Percentiles rank a stretch among this genome's conserved stretches.
Evolutionary conservation across 2,329 filamentous ascomycete species (phyloP).

Genomic region (Penicillium oxalicum): DNA sequence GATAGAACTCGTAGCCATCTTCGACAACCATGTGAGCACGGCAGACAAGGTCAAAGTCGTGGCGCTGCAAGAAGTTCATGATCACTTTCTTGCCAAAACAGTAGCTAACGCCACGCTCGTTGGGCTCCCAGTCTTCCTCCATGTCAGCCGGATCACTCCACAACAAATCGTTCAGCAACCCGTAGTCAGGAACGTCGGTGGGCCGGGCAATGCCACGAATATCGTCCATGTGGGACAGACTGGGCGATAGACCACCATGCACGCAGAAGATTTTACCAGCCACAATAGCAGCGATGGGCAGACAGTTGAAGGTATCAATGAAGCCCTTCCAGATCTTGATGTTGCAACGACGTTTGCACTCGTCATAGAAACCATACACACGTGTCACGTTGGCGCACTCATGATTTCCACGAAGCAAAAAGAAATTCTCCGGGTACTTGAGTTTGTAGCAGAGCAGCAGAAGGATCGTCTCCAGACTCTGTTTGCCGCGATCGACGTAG

Average conservation of each 20-base stretch:
- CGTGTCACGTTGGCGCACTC: constrained; percentile 94
- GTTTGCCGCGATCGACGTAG: constrained; percentile 94
- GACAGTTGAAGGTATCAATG: constrained; percentile 90
- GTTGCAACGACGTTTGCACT: constrained; percentile 93
- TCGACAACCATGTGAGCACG: constrained; percentile 99
- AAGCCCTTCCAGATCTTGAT: constrained; percentile 99
- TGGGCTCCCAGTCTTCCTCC: constrained; percentile 96
- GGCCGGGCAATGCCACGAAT: constrained; percentile 93
- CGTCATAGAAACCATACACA: constrained; percentile 96
- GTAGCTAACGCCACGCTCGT: constrained; percentile 94
- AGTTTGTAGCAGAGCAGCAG: constrained; percentile 93
- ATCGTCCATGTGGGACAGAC: constrained; percentile 93
- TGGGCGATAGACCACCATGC: constrained; percentile 88
- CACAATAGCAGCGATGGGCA: constrained; percentile 94
- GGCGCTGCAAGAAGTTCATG: constrained; percentile 84
- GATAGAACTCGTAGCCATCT: constrained; percentile 98
- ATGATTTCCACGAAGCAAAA: constrained; percentile 88
- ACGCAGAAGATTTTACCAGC: constrained; percentile 97
- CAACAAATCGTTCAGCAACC: constrained; percentile 85
- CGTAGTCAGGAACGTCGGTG: constrained; percentile 95
- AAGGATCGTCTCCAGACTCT: constrained; percentile 89
- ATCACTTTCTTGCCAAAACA: constrained; percentile 99
- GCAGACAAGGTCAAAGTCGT: constrained; percentile 96
- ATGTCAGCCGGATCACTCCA: constrained; percentile 99
- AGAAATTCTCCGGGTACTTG: constrained; percentile 96